Conservation (phyloP, 768 basidiomycete species). For the Mycena floridula region DNA sequence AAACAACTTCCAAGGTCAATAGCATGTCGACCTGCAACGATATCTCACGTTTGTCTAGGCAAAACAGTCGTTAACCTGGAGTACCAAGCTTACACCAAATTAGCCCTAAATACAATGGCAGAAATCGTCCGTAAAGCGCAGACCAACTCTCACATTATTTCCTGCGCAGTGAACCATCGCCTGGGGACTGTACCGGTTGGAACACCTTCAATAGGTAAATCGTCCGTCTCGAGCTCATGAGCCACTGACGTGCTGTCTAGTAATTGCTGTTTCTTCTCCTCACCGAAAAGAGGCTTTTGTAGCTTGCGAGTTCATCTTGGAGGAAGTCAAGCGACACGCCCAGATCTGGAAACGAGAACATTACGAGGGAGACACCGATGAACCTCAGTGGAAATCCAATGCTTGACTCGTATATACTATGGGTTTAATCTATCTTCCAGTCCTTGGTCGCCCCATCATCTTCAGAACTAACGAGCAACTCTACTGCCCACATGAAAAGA, state of each 20-base stretch:
- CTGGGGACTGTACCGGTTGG: constrained; percentile 74
- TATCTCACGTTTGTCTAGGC: constrained; percentile 33
- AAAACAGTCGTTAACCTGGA: constrained; percentile 68
- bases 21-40: background rate
- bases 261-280: constrained; percentile 79
- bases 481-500: constrained; percentile 75
- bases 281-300: constrained; percentile 79
- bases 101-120: constrained; percentile 74
- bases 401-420: constrained; percentile 13
- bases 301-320: constrained; percentile 79
- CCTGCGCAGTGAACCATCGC: constrained; percentile 67
- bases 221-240: background rate
- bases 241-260: constrained; percentile 19
- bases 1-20: constrained; percentile 70
- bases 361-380: constrained; percentile 62
- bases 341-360: constrained; percentile 93
- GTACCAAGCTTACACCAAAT: constrained; percentile 78
- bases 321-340: constrained; percentile 74
- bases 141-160: constrained; percentile 35
- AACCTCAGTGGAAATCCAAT: constrained; percentile 71
- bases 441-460: constrained; percentile 59
- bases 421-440: constrained; percentile 83
- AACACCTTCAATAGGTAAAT: constrained; percentile 61
- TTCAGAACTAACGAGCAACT: constrained; percentile 73
- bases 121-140: constrained; percentile 41